Evolutionary conservation across 345 rosid species (phyloP), one percentile per base, ranked within the genome.

Genomic region (Triadica sebifera): DNA sequence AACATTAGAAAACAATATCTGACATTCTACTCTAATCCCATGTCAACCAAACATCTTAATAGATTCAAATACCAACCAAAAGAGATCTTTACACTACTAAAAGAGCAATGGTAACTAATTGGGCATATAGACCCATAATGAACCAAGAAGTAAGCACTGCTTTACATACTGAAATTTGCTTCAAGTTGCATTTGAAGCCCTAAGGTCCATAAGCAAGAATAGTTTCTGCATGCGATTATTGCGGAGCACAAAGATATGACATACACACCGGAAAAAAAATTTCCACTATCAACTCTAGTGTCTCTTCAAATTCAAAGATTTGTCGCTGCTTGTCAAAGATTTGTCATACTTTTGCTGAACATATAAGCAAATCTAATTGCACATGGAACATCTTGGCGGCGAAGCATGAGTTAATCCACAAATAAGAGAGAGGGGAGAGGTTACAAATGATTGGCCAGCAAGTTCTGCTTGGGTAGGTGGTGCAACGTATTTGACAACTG

Each of bases 391-490:
- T 12, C 20, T 17, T 8, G 3, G 24, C 1, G 1, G 12, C 9
- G 25, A 55, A n/a, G 49, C 45, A 53, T 4, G 22, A 38, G 64
- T 56, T 6, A 57, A 56, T 22, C 37, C 63, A 55, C n/a, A 59
- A 12, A 59, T 17, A 67, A 20, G 12, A 74, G 76, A 63, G 60
- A 45, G 73, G 55, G 34, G 47, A 67, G 74, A 60, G 70, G 72
- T 84, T 79, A 87, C 89, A 75, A 79, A 71, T 16, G 85, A 74
- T 56, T 63, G 73, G 70, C 83, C 75, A 71, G 67, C 75, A 53
- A 75, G 78, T 65, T 81, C 86, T 73, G 78, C 77, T 63, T 80
- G 81, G 41, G 78, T 61, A 38, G 81, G 76, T 6, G 65, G 78
- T 37, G 72, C 67, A 58, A 78, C 49, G 58, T 77, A 76, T 57